These are phyloP conservation scores for Pseudovirgaria hyperparasitica DNA, from an alignment of 2,329 filamentous ascomycete genomes.

Conservation along the genomic window DNA sequence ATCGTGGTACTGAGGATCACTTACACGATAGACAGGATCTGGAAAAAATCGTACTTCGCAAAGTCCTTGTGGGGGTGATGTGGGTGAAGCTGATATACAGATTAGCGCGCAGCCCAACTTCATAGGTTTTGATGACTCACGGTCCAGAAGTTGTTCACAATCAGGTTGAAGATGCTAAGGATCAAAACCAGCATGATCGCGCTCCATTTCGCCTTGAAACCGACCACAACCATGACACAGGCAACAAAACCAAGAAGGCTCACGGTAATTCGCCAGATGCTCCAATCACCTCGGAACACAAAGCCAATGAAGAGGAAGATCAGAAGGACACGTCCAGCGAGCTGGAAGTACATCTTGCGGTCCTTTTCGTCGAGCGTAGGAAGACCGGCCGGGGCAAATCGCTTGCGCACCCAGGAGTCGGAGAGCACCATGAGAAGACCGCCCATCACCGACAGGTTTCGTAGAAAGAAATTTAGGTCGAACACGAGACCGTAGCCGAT, in stretches of 20 bases:
- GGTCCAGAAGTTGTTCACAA: slow-evolving; percentile 99
- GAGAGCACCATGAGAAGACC: slow-evolving; percentile 96
- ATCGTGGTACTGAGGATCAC: slow-evolving; percentile 16
- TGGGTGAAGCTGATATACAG: slow-evolving; percentile 63
- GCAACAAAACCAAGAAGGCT: slow-evolving; percentile 77
- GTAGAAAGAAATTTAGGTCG: slow-evolving; percentile 99
- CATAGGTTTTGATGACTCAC: slow-evolving; percentile 41
- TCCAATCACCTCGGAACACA: slow-evolving; percentile 90
- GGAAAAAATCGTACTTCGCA: slow-evolving; percentile 99
- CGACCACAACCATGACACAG: slow-evolving; percentile 96
- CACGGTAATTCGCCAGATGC: slow-evolving; percentile 73
- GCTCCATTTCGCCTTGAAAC: slow-evolving; percentile 99
- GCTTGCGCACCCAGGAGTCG: slow-evolving; percentile 96
- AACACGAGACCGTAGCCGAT: slow-evolving; percentile 97
- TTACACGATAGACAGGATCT: slow-evolving; percentile 94
- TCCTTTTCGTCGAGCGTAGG: slow-evolving; percentile 97
- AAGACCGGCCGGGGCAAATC: slow-evolving; percentile 87
- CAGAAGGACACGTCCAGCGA: slow-evolving; percentile 84
- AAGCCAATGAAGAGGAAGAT: slow-evolving; percentile 98
- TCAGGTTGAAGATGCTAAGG: slow-evolving; percentile 87
- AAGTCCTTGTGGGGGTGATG: slow-evolving; percentile 99
- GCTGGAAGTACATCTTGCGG: slow-evolving; percentile 99
- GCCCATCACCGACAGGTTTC: slow-evolving; percentile 94
- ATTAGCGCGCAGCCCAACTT: slow-evolving; percentile 4
- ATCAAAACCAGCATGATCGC: slow-evolving; percentile 91